These are phyloP conservation scores for Sugiyamaella mastotermitis DNA, from an alignment of 805 yeast species.

Conservation along the genomic window DNA sequence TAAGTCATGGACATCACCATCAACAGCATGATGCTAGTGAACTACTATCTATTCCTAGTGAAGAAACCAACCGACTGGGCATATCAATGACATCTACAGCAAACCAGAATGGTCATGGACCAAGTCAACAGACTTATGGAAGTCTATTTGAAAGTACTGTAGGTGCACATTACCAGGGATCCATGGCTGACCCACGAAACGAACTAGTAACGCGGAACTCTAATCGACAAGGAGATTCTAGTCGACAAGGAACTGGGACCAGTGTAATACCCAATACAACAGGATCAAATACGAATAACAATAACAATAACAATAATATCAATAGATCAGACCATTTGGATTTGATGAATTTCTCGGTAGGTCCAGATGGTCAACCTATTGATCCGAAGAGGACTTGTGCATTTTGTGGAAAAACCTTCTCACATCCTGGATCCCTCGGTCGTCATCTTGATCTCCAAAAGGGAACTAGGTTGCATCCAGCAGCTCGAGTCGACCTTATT, in stretches of 20 bases:
- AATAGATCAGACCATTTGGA: no score
- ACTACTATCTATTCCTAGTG: no score
- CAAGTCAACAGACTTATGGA: no score
- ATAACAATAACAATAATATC: background rate
- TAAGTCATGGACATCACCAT: slow-evolving; percentile 4
- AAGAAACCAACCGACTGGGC: no score
- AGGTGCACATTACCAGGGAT: background rate
- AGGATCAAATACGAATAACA: background rate
- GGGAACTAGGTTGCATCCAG: slow-evolving; percentile 49
- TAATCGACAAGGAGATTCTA: background rate
- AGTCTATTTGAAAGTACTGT: background rate
- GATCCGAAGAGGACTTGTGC: slow-evolving; percentile 37
- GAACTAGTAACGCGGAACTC: background rate
- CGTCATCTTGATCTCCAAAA: slow-evolving; percentile 52
- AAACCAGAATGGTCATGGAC: no score
- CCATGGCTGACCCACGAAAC: background rate
- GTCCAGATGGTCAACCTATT: slow-evolving; percentile 9
- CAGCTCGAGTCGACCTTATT: slow-evolving; percentile 39
- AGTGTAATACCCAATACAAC: background rate
- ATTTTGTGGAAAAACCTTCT: slow-evolving; percentile 48
- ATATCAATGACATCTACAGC: no score
- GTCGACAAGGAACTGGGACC: background rate
- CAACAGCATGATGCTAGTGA: no score
- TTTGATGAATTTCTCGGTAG: slow-evolving; percentile 1
- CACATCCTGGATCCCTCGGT: slow-evolving; percentile 55